These are phyloP conservation scores for Phialophora verrucosa DNA, from an alignment of 2,329 filamentous ascomycete genomes.

Conservation along the genomic window DNA sequence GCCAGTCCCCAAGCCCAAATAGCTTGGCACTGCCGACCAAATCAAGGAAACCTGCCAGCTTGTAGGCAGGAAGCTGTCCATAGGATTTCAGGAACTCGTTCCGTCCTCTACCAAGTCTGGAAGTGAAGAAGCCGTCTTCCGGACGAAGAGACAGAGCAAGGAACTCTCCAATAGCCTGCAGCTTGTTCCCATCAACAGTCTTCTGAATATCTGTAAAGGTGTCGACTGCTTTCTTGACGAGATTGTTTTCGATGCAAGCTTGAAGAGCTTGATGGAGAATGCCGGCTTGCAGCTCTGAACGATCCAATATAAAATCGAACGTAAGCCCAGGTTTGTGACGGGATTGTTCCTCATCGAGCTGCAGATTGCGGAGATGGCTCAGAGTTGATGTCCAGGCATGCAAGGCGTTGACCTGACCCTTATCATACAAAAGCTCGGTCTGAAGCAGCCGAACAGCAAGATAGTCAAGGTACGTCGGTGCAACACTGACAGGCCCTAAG, in stretches of 20 bases:
- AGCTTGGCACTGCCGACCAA: conserved; percentile 54
- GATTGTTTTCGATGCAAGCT: conserved; percentile 44
- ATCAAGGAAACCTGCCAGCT: conserved; percentile 58
- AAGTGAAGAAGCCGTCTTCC: conserved; percentile 27
- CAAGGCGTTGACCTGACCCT: conserved; percentile 53
- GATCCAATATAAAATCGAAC: conserved; percentile 29
- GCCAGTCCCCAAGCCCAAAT: conserved; percentile 59
- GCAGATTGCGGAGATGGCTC: conserved; percentile 15
- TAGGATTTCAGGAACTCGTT: conserved; percentile 36
- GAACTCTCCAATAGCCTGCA: conserved; percentile 37
- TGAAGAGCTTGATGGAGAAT: conserved; percentile 49
- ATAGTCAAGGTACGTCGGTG: conserved; percentile 45
- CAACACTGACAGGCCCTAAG: conserved; percentile 43
- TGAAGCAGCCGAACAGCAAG: conserved; percentile 59
- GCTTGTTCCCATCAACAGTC: conserved; percentile 53
- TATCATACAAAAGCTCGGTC: conserved; percentile 53
- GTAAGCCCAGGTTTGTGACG: conserved; percentile 13
- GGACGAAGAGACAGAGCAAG: conserved; percentile 20
- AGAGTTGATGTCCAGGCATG: conserved; percentile 36
- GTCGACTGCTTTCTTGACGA: conserved; percentile 31
- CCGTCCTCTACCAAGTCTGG: conserved; percentile 16
- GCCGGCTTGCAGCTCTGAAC: conserved; percentile 32
- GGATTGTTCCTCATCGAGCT: conserved; percentile 3
- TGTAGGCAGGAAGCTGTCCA: conserved; percentile 38
- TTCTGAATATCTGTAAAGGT: conserved; percentile 39